phyloP scores from a whole-genome alignment of 2,329 filamentous ascomycete genomes.

The Cryphonectria nitschkei region DNA sequence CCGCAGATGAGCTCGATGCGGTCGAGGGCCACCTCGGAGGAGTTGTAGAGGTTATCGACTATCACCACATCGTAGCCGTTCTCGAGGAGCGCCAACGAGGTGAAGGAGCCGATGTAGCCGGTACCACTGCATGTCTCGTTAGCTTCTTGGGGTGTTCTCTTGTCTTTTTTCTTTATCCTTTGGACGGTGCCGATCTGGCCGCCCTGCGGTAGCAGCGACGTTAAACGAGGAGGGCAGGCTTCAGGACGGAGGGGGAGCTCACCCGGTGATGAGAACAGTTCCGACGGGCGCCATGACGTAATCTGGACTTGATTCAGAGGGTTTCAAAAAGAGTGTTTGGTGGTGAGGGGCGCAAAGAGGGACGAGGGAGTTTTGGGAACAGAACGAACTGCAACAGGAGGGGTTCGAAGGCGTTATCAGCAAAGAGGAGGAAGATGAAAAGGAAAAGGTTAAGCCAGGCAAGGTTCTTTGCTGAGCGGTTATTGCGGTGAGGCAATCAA shows the following conservation, averaged over 20 bases:
- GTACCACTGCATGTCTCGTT: constrained; percentile 71
- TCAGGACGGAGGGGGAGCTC: constrained; percentile 43
- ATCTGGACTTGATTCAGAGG: neutral
- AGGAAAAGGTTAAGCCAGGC: constrained; percentile 21
- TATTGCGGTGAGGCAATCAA: constrained; percentile 5
- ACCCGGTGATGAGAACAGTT: constrained; percentile 93
- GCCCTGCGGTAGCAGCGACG: neutral
- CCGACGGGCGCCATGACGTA: constrained; percentile 57
- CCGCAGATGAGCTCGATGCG: constrained; percentile 94
- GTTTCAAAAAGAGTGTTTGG: neutral
- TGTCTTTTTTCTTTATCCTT: neutral
- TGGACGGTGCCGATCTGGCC: neutral
- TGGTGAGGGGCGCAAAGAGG: constrained; percentile 4
- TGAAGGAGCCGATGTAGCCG: constrained; percentile 99
- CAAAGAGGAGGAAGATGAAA: neutral
- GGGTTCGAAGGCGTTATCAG: neutral
- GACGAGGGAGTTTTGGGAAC: constrained; percentile 9
- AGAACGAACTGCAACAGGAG: constrained; percentile 13
- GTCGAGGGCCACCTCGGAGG: constrained; percentile 86
- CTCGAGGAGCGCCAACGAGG: constrained; percentile 85
- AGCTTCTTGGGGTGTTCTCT: constrained; percentile 23
- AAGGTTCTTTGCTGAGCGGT: neutral
- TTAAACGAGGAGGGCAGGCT: neutral
- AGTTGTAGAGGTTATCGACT: constrained; percentile 97
- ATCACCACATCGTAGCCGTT: constrained; percentile 97